Conservation (phyloP, 2,329 filamentous ascomycete species). For the Phyllosticta ampelicida region DNA sequence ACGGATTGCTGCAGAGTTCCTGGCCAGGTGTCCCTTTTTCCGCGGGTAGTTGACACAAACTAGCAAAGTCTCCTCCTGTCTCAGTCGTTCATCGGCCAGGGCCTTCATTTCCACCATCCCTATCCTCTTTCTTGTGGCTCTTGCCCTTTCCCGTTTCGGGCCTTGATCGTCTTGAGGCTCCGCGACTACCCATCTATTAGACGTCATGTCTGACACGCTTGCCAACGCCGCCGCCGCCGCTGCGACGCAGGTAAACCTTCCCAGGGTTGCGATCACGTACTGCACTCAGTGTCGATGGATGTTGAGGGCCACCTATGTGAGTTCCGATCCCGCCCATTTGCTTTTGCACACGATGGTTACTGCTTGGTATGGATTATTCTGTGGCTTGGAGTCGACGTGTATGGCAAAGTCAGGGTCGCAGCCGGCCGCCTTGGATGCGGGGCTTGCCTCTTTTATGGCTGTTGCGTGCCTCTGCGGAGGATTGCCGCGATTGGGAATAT, state of each 20-base stretch:
- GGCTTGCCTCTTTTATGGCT: not conserved
- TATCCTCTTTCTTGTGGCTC: not conserved
- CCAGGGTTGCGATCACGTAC: constrained; percentile 77
- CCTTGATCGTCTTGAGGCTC: not conserved
- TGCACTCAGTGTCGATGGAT: constrained; percentile 95
- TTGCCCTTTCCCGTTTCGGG: not conserved
- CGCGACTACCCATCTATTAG: not conserved
- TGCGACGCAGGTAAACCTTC: constrained; percentile 33
- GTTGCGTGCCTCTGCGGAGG: not conserved
- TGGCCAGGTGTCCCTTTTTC: not conserved
- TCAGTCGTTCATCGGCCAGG: not conserved
- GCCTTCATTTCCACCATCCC: not conserved
- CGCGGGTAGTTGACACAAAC: not conserved
- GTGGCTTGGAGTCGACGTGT: not conserved
- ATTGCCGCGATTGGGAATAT: not conserved
- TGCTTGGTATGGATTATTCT: not conserved
- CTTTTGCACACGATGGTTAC: not conserved
- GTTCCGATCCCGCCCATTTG: constrained; percentile 14
- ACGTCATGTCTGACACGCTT: constrained; percentile 2
- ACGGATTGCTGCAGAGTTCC: not conserved
- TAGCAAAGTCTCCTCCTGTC: not conserved
- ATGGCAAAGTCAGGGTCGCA: not conserved
- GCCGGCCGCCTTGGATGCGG: not conserved
- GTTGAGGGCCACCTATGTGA: constrained; percentile 68
- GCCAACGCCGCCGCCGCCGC: not conserved